Conservation (phyloP, 306 rosid species). For the Trifolium dubium region DNA sequence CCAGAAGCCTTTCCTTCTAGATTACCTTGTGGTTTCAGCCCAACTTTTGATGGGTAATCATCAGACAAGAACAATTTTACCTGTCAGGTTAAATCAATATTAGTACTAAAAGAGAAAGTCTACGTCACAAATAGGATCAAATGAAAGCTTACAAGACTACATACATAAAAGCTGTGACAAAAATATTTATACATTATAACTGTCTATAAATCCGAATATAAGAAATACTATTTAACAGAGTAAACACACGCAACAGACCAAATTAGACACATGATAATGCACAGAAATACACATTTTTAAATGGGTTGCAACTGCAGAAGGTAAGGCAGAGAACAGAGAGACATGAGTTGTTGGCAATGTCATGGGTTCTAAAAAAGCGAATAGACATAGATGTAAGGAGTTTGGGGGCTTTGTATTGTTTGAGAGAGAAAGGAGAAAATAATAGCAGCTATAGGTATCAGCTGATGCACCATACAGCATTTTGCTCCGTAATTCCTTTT, state of each 20-base stretch:
- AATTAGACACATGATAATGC: background rate
- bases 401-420: background rate
- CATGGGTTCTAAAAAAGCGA: background rate
- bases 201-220: slow-evolving; percentile 9
- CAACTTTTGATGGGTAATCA: slow-evolving; percentile 66
- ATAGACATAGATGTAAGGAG: background rate
- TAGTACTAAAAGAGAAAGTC: slow-evolving; percentile 22
- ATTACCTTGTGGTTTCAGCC: slow-evolving; percentile 50
- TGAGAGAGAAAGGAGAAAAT: background rate
- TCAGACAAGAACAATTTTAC: slow-evolving; percentile 62
- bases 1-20: slow-evolving; percentile 55
- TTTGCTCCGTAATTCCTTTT: background rate
- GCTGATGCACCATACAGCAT: background rate
- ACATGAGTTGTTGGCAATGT: background rate
- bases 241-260: background rate
- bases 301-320: background rate
- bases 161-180: background rate
- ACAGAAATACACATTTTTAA: slow-evolving; percentile 1
- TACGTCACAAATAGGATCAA: slow-evolving; percentile 15
- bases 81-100: slow-evolving; percentile 42
- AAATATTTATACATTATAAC: background rate
- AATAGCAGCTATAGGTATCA: background rate
- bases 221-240: background rate
- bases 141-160: background rate
- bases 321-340: background rate